Percentiles rank a stretch among this genome's conserved stretches.
Conservation (phyloP, 2,329 filamentous ascomycete genomes). For the Colletotrichum sp. region DNA sequence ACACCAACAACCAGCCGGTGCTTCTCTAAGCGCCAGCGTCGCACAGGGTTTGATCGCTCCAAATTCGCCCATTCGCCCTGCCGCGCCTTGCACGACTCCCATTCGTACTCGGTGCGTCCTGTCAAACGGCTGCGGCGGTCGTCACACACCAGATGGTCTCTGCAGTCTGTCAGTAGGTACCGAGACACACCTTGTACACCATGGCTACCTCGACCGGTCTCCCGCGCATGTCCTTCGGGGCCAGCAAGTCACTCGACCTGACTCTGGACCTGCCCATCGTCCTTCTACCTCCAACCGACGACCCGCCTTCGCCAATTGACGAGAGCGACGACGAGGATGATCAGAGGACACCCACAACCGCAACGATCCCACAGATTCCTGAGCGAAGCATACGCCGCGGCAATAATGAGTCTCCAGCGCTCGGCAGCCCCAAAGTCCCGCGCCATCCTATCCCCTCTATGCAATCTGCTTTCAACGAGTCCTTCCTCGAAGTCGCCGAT, state of each 20-base stretch:
- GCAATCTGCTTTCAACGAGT: slow-evolving; percentile 84
- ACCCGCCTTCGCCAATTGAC: background rate
- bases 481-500: slow-evolving; percentile 72
- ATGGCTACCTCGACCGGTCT: slow-evolving; percentile 21
- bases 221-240: slow-evolving; percentile 22
- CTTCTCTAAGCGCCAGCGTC: slow-evolving; percentile 8
- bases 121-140: slow-evolving; percentile 9
- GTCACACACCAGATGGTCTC: slow-evolving; percentile 16
- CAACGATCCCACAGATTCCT: slow-evolving; percentile 13
- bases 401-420: slow-evolving; percentile 8
- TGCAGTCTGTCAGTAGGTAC: background rate
- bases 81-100: slow-evolving; percentile 3
- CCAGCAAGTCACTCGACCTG: slow-evolving; percentile 17
- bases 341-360: slow-evolving; percentile 18
- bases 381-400: slow-evolving; percentile 8
- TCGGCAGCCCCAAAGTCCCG: slow-evolving; percentile 32
- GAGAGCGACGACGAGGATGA: slow-evolving; percentile 17
- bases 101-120: background rate
- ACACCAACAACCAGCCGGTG: background rate
- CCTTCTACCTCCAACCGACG: slow-evolving; percentile 17
- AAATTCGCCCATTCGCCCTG: background rate
- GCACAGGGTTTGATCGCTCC: background rate
- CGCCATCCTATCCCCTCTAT: slow-evolving; percentile 75
- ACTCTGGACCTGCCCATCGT: slow-evolving; percentile 19
- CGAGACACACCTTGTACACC: slow-evolving; percentile 9